phyloP scores from a whole-genome alignment of 2,329 filamentous ascomycete species.

The Stemphylium beticola region DNA sequence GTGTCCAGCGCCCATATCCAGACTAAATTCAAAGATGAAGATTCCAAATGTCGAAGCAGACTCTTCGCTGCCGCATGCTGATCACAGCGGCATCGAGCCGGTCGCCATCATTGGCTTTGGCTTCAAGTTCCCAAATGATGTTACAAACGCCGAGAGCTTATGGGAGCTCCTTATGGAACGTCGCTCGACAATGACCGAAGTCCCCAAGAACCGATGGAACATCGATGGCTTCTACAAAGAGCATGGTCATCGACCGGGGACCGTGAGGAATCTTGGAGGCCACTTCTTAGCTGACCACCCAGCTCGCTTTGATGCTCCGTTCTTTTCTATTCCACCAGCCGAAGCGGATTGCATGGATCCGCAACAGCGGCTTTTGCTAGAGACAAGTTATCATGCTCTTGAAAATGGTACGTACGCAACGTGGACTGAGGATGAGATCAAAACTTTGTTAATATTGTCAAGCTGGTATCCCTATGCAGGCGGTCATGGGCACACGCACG shows the following conservation, averaged over 20 bases:
- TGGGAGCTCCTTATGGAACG: slow-evolving; percentile 30
- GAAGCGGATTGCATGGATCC: slow-evolving; percentile 37
- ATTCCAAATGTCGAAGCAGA: background rate
- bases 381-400: slow-evolving; percentile 36
- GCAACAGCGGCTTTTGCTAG: slow-evolving; percentile 32
- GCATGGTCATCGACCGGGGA: slow-evolving; percentile 11
- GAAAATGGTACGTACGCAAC: slow-evolving; percentile 25
- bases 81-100: background rate
- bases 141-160: slow-evolving; percentile 17
- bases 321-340: slow-evolving; percentile 25
- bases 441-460: background rate
- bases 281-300: slow-evolving; percentile 30
- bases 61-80: background rate
- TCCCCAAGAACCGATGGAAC: slow-evolving; percentile 27
- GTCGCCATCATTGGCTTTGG: slow-evolving; percentile 49
- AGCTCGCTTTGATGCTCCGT: slow-evolving; percentile 29
- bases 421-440: background rate
- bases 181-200: slow-evolving; percentile 19
- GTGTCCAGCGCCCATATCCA: background rate
- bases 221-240: slow-evolving; percentile 25
- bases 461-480: slow-evolving; percentile 25
- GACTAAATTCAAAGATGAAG: background rate
- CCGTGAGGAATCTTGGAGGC: slow-evolving; percentile 17
- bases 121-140: slow-evolving; percentile 31
- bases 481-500: slow-evolving; percentile 22